Percentiles rank a stretch among this genome's conserved stretches.
These are phyloP conservation scores for Arthromyces matolae DNA, from an alignment of 768 basidiomycete genomes.

Conservation along the genomic window DNA sequence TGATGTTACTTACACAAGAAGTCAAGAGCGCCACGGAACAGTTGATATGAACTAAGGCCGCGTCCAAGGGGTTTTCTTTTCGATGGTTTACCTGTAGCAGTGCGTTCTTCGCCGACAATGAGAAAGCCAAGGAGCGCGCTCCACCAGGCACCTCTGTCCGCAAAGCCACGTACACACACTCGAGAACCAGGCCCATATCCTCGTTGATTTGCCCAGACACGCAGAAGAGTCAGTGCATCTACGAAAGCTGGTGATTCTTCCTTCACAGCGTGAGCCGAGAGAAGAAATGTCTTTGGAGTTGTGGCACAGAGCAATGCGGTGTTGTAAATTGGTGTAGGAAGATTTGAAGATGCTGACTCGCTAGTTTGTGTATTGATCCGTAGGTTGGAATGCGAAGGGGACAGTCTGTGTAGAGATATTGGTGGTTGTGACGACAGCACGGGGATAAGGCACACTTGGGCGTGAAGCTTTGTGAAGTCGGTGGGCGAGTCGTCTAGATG, in stretches of 20 bases:
- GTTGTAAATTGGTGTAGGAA: constrained; percentile 79
- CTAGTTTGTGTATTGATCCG: constrained; percentile 19
- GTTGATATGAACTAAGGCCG: constrained; percentile 86
- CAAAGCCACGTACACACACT: constrained; percentile 67
- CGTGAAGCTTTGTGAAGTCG: constrained; percentile 67
- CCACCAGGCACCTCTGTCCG: constrained; percentile 69
- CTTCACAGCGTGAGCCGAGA: constrained; percentile 49
- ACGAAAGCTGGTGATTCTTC: constrained; percentile 59
- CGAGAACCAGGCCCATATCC: constrained; percentile 63
- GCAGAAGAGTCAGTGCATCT: constrained; percentile 74
- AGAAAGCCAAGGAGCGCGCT: constrained; percentile 54
- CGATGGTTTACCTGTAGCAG: constrained; percentile 24
- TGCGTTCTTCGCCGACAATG: constrained; percentile 63
- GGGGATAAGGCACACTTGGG: constrained; percentile 73
- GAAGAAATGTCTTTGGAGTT: constrained; percentile 49
- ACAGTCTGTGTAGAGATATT: constrained; percentile 63
- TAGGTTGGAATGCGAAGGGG: constrained; percentile 70
- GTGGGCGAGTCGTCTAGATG: constrained; percentile 43
- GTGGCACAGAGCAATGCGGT: constrained; percentile 55
- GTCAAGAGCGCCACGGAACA: constrained; percentile 82
- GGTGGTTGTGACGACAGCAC: constrained; percentile 56
- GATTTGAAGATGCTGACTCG: constrained; percentile 22
- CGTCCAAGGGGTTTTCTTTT: constrained; percentile 64
- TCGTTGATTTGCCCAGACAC: constrained; percentile 88
- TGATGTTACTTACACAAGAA: constrained; percentile 60